phyloP scores from a whole-genome alignment of 441 rosid species.

The Gossypium lobatum region DNA sequence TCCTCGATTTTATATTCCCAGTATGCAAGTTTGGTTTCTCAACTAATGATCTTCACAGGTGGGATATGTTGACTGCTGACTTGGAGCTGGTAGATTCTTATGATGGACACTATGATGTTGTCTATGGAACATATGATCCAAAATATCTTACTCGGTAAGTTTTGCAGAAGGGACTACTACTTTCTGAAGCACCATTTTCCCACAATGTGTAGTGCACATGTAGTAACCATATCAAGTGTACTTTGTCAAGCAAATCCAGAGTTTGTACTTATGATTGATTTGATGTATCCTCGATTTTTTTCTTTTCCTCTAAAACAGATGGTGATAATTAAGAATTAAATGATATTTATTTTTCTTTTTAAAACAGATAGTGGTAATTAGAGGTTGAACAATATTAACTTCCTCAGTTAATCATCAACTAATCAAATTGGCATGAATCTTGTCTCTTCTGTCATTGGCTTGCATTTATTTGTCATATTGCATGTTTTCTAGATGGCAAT shows the following conservation, averaged over 20 bases:
- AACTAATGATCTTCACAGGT: constrained; percentile 51
- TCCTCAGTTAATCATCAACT: constrained; percentile 1
- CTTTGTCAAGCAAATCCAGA: not conserved
- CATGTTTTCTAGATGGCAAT: constrained; percentile 73
- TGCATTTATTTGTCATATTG: constrained; percentile 18
- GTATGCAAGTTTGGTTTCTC: constrained; percentile 19
- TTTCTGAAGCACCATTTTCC: constrained; percentile 6
- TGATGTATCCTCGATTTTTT: not conserved
- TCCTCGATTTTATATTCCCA: constrained; percentile 10
- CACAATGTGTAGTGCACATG: not conserved
- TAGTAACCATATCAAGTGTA: not conserved
- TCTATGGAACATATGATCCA: constrained; percentile 79
- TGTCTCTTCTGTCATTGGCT: constrained; percentile 11
- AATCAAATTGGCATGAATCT: constrained; percentile 3
- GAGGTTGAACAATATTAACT: constrained; percentile 4
- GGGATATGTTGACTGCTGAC: constrained; percentile 95
- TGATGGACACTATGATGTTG: constrained; percentile 89
- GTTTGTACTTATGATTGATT: not conserved
- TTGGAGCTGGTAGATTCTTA: constrained; percentile 78
- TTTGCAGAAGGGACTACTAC: constrained; percentile 1
- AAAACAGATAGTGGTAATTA: not conserved
- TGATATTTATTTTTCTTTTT: not conserved
- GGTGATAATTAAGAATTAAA: not conserved
- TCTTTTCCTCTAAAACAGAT: not conserved
- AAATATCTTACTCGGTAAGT: constrained; percentile 78